Evolutionary conservation across 2,329 filamentous ascomycete species (phyloP).

Genomic region (Fusarium succisae): DNA sequence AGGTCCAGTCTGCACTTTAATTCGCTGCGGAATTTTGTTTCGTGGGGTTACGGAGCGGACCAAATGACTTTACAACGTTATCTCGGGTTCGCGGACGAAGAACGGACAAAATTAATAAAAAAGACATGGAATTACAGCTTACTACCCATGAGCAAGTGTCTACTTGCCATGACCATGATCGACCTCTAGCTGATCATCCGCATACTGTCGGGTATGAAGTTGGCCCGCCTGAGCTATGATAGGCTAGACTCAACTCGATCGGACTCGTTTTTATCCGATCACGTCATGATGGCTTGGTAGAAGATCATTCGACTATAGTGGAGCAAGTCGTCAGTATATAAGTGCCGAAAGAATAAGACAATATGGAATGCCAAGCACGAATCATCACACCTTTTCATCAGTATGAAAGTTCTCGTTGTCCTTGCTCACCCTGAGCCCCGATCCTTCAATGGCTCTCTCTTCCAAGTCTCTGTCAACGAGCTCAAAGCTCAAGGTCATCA

Average conservation of each 20-base stretch:
- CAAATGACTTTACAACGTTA: background rate
- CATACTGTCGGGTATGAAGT: background rate
- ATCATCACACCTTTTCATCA: background rate
- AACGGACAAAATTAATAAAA: background rate
- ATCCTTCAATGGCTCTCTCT: constrained; percentile 13
- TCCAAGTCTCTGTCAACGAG: constrained; percentile 5
- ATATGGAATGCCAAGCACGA: fast-evolving
- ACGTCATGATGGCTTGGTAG: background rate
- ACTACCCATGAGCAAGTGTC: background rate
- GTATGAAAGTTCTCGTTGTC: constrained; percentile 14
- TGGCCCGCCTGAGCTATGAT: background rate
- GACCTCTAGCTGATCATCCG: background rate
- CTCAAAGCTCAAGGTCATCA: constrained; percentile 20
- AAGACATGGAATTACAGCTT: background rate
- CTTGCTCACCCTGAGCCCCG: constrained; percentile 25
- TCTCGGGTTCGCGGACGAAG: background rate
- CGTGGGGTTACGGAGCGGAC: background rate
- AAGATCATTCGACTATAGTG: background rate
- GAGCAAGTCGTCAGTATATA: background rate
- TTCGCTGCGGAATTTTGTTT: background rate
- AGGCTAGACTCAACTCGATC: background rate
- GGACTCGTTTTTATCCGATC: background rate
- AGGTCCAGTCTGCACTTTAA: background rate
- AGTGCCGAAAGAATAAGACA: background rate
- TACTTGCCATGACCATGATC: background rate